Evolutionary conservation across 257 asterid species (phyloP).

Genomic region (Euphrasia confusa): DNA sequence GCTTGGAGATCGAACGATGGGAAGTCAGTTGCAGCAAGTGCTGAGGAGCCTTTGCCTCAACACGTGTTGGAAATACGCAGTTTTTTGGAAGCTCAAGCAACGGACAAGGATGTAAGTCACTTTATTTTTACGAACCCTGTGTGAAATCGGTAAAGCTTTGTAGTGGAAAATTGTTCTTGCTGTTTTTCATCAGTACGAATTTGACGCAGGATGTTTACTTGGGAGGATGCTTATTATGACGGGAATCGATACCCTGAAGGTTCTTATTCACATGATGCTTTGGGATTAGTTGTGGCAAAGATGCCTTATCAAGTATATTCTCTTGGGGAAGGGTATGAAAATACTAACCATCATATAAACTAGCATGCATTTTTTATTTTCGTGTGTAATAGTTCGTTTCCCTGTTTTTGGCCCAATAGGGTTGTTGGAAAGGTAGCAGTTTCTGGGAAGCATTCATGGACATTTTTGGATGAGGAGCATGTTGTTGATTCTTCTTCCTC

Average conservation of each 20-base stretch:
- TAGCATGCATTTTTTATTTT: slow-evolving; percentile 2
- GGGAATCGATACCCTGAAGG: slow-evolving; percentile 40
- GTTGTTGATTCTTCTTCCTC: slow-evolving; percentile 39
- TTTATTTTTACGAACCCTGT: slow-evolving; percentile 10
- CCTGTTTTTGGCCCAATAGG: slow-evolving; percentile 38
- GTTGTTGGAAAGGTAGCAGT: slow-evolving; percentile 85
- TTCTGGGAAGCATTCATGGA: slow-evolving; percentile 90
- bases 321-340: slow-evolving; percentile 90
- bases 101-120: slow-evolving; percentile 73
- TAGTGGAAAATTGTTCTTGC: slow-evolving; percentile 8
- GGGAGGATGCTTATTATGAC: slow-evolving; percentile 82
- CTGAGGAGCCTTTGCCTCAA: slow-evolving; percentile 71
- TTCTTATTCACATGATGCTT: slow-evolving; percentile 53
- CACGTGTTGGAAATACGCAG: slow-evolving; percentile 83
- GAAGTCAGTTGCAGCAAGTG: slow-evolving; percentile 57
- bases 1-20: slow-evolving; percentile 50
- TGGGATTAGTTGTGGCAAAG: slow-evolving; percentile 84
- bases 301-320: slow-evolving; percentile 83
- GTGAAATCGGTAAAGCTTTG: slow-evolving; percentile 11
- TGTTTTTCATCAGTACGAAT: slow-evolving; percentile 21
- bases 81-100: slow-evolving; percentile 90
- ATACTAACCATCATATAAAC: slow-evolving; percentile 16
- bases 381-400: slow-evolving; percentile 11
- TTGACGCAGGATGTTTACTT: slow-evolving; percentile 72
- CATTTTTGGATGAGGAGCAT: slow-evolving; percentile 54